Evolutionary conservation across 2,329 filamentous ascomycete species (phyloP), one percentile per base, ranked within the genome.

Genomic region (Phaeophleospora eucalypticola): DNA sequence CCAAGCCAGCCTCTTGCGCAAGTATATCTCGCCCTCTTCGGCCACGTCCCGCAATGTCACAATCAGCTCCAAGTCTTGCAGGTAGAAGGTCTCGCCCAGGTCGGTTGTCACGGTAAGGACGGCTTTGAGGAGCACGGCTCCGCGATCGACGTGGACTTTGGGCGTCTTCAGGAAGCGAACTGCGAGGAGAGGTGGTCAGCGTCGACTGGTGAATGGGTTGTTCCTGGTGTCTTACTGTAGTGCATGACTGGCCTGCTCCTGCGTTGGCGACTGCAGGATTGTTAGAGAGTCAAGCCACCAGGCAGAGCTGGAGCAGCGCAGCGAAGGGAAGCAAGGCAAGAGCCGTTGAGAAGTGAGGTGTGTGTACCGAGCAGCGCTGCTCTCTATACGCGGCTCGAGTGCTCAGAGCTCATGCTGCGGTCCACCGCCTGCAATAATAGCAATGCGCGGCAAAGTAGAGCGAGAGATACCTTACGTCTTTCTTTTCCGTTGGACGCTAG

Each of bases 161-260:
- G 84, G 83, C 2, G 78, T 70, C 58, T 86, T 86, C 56, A 87
- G 72, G 58, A 86, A 85, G 51, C 83, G 82, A 58, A 87, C 63
- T 29, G 12, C 6, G 6, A 6, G 12, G 24, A 29, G 6, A 6
- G 24, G 24, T 29, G 24, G 24, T 12, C 17, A 17, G 19, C 12
- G 24, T 29, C 24, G 12, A 12, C 24, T 6, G 24, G 24, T 6
- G 24, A 29, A 6, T 29, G 6, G 24, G 24, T 29, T n/a, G n/a
- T n/a, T n/a, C n/a, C n/a, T n/a, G n/a, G 15, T 2, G 10, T 24
- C 43, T 45, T 38, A 45, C 43, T 40, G 43, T 45, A 45, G 33
- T 45, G 43, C 43, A 45, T 45, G 8, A 15, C 41, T 37, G 19
- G 16, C 7, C 12, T 20, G 14, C 18, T 17, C 24, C 15, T 18